Conservation (phyloP, 345 rosid species). For the Durio zibethinus region DNA sequence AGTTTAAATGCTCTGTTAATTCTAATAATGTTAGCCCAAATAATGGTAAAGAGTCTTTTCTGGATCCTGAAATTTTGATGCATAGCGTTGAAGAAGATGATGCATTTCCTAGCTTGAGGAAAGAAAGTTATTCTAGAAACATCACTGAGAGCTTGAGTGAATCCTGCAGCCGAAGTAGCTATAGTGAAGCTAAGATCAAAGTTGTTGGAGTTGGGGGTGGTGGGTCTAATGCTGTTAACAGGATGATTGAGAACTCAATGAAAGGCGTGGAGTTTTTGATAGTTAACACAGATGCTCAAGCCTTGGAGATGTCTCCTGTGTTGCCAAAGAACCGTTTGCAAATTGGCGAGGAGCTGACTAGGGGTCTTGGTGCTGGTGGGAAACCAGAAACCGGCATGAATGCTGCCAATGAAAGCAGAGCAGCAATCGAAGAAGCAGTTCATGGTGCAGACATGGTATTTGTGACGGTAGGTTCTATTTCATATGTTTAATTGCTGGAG, state of each 20-base stretch:
- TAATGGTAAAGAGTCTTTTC: constrained; percentile 66
- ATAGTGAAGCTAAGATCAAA: constrained; percentile 79
- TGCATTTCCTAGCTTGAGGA: constrained; percentile 37
- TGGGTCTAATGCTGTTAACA: constrained; percentile 91
- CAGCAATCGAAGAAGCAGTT: constrained; percentile 76
- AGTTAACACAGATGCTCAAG: constrained; percentile 82
- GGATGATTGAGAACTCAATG: constrained; percentile 91
- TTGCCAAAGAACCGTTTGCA: constrained; percentile 71
- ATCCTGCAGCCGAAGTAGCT: constrained; percentile 36
- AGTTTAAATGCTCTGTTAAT: constrained; percentile 39
- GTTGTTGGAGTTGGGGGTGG: constrained; percentile 94
- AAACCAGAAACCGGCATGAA: constrained; percentile 91
- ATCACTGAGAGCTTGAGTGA: constrained; percentile 44
- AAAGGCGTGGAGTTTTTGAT: constrained; percentile 89
- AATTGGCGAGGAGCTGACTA: constrained; percentile 81
- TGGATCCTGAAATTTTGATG: constrained; percentile 73
- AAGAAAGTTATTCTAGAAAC: constrained; percentile 42
- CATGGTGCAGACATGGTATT: constrained; percentile 91
- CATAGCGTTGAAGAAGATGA: constrained; percentile 58
- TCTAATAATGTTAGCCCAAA: constrained; percentile 49
- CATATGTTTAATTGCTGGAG: neutral
- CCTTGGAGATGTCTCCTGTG: constrained; percentile 85
- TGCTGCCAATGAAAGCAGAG: constrained; percentile 91
- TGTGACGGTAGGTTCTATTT: constrained; percentile 62
- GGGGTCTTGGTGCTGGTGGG: constrained; percentile 98